Conservation (phyloP, 1,139 yeast genomes). For the Scheffersomyces segobiensis region DNA sequence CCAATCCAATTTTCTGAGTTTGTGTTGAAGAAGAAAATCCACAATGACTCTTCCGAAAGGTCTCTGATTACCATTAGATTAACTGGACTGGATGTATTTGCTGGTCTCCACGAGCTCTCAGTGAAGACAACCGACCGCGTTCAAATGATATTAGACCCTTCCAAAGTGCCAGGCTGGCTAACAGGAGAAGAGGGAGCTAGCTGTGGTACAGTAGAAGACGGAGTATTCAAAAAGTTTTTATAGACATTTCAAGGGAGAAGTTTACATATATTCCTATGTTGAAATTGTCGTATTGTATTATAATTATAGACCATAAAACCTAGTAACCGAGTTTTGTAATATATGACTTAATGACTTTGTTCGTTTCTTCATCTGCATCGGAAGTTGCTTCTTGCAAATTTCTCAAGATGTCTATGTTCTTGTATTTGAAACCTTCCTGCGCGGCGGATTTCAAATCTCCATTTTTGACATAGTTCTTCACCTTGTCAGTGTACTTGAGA, state of each 20-base stretch:
- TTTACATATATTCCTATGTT: not conserved
- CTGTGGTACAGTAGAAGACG: slow-evolving; percentile 50
- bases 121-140: slow-evolving; percentile 27
- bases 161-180: slow-evolving; percentile 68
- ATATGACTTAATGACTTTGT: slow-evolving; percentile 23
- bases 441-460: slow-evolving; percentile 59
- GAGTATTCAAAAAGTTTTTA: slow-evolving; percentile 26
- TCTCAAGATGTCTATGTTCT: slow-evolving; percentile 48
- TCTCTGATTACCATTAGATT: slow-evolving; percentile 49
- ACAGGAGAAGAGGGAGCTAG: slow-evolving; percentile 72
- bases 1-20: slow-evolving; percentile 58
- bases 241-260: not conserved
- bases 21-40: slow-evolving; percentile 29
- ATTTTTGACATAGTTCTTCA: slow-evolving; percentile 52
- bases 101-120: slow-evolving; percentile 76
- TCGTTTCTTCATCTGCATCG: slow-evolving; percentile 20
- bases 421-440: slow-evolving; percentile 57
- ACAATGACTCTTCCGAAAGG: slow-evolving; percentile 10
- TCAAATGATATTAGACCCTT: slow-evolving; percentile 51
- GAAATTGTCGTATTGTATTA: not conserved
- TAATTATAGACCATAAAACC: not conserved
- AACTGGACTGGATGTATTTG: slow-evolving; percentile 76
- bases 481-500: slow-evolving; percentile 38
- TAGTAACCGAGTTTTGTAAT: slow-evolving; percentile 33
- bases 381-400: slow-evolving; percentile 27